Conservation (phyloP, 139 green algal genomes). For the Coelastrella sp. region DNA sequence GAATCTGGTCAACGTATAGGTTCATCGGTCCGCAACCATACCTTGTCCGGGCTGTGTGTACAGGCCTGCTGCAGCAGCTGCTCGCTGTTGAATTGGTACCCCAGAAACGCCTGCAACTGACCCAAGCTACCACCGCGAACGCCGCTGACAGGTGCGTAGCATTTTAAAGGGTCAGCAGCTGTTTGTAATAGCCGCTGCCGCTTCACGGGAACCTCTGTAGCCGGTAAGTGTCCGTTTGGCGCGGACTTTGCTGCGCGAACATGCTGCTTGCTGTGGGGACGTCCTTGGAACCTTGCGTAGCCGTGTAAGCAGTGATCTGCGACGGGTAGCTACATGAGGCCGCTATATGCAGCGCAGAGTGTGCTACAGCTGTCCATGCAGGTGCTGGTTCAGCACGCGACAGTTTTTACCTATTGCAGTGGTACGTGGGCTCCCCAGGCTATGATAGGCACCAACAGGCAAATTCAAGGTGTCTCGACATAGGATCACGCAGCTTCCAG, state of each 20-base stretch:
- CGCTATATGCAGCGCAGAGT: background rate
- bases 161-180: too few species aligned
- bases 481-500: too few species aligned
- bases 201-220: background rate
- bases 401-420: background rate
- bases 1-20: background rate
- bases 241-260: background rate
- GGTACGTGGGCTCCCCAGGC: too few species aligned
- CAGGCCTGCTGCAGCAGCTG: constrained; percentile 15
- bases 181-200: background rate
- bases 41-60: constrained; percentile 28
- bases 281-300: too few species aligned
- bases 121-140: background rate
- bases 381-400: background rate
- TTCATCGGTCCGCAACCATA: background rate
- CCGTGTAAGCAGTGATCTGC: too few species aligned
- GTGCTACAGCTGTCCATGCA: constrained; percentile 13
- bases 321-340: too few species aligned
- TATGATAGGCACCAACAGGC: too few species aligned
- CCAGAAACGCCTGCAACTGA: constrained; percentile 31
- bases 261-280: background rate
- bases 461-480: too few species aligned
- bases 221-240: background rate
- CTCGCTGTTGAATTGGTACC: constrained; percentile 13
- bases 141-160: too few species aligned